Conservation (phyloP, 1,284 basidiomycete genomes). For the Rhodotorula sp. region DNA sequence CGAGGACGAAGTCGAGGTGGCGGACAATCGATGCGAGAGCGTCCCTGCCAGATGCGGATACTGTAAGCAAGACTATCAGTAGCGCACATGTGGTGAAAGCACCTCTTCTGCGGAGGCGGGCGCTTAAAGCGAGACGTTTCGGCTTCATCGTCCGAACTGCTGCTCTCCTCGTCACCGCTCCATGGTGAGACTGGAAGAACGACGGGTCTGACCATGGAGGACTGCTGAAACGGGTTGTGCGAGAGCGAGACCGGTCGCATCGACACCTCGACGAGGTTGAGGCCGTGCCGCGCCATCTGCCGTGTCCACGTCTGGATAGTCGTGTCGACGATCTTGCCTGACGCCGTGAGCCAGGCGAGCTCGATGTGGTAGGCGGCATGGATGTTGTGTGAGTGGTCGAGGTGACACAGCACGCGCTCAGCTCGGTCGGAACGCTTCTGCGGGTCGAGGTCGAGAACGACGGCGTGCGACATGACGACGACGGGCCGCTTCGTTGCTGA, state of each 20-base stretch:
- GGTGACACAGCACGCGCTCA: slow-evolving; percentile 80
- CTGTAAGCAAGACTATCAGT: not conserved
- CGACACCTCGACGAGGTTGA: slow-evolving; percentile 88
- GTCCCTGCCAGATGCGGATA: slow-evolving; percentile 6
- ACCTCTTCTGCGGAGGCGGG: not conserved
- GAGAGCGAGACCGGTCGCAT: slow-evolving; percentile 46
- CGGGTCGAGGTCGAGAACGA: slow-evolving; percentile 81
- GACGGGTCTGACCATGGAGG: slow-evolving; percentile 57
- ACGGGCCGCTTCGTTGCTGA: not conserved
- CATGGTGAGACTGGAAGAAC: slow-evolving; percentile 22
- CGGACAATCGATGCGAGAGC: slow-evolving; percentile 36
- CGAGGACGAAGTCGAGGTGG: slow-evolving; percentile 42
- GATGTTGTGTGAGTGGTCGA: slow-evolving; percentile 89
- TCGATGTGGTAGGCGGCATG: slow-evolving; percentile 91
- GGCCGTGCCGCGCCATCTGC: slow-evolving; percentile 81
- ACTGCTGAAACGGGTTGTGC: slow-evolving; percentile 83
- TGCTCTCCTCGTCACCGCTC: not conserved
- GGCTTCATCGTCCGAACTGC: slow-evolving; percentile 8
- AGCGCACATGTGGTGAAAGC: not conserved
- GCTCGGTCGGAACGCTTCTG: slow-evolving; percentile 77
- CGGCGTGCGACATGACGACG: slow-evolving; percentile 66
- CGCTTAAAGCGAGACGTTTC: not conserved
- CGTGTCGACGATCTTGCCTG: slow-evolving; percentile 92
- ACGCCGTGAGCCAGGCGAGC: slow-evolving; percentile 94
- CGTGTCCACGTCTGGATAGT: slow-evolving; percentile 78